These are phyloP conservation scores for Mucor saturninus DNA, from an alignment of 371 early-diverging fungal genomes.

Conservation along the genomic window DNA sequence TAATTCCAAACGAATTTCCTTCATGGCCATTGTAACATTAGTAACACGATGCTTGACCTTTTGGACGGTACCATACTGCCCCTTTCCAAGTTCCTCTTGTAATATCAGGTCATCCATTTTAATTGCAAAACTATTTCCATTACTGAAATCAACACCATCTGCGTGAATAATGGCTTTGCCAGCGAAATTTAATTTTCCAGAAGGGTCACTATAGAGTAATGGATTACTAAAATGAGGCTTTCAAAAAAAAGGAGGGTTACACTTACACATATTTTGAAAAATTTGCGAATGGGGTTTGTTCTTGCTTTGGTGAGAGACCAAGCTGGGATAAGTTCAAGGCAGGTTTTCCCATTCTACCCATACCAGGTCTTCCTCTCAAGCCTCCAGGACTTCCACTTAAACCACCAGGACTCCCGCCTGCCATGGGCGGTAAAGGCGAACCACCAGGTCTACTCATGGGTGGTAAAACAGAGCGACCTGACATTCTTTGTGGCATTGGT, in stretches of 20 bases:
- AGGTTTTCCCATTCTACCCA: slow-evolving; percentile 36
- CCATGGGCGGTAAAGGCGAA: slow-evolving; percentile 32
- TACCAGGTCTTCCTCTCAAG: slow-evolving; percentile 17
- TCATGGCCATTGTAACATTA: slow-evolving; percentile 92
- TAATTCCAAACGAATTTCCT: slow-evolving; percentile 92
- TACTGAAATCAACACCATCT: slow-evolving; percentile 89
- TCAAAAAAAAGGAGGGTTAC: not conserved
- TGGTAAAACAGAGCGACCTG: slow-evolving; percentile 46
- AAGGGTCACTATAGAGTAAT: slow-evolving; percentile 68
- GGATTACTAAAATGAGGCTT: not conserved
- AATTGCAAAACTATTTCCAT: slow-evolving; percentile 86
- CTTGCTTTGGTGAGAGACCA: slow-evolving; percentile 38
- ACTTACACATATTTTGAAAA: slow-evolving; percentile 77
- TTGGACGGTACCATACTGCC: slow-evolving; percentile 93
- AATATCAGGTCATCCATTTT: slow-evolving; percentile 85
- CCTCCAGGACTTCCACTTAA: slow-evolving; percentile 6
- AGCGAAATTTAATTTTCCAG: slow-evolving; percentile 88
- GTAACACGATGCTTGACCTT: slow-evolving; percentile 88
- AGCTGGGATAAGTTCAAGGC: slow-evolving; percentile 45
- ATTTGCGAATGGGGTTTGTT: slow-evolving; percentile 67
- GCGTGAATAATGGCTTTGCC: slow-evolving; percentile 92
- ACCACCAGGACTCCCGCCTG: slow-evolving; percentile 14
- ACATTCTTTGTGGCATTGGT: slow-evolving; percentile 25
- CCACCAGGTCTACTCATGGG: slow-evolving; percentile 44
- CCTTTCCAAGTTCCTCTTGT: slow-evolving; percentile 83